Evolutionary conservation across 2,329 filamentous ascomycete genomes (phyloP).

Genomic region (Trichoderma simmonsii): DNA sequence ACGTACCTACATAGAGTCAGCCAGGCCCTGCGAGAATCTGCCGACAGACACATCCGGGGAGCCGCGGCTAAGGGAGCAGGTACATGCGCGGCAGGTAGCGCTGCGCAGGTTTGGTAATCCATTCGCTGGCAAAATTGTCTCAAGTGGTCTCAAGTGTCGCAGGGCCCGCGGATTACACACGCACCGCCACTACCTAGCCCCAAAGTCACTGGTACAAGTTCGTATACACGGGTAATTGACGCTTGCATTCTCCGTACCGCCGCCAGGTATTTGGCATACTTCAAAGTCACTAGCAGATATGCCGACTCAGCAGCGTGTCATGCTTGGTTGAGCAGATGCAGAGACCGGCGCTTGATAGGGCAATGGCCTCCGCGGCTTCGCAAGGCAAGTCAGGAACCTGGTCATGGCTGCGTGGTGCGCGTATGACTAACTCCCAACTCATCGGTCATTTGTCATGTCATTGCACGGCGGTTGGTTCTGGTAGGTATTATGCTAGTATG

Average conservation of each 20-base stretch:
- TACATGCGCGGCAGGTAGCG: background rate
- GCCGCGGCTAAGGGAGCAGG: constrained; percentile 1
- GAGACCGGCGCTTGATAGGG: background rate
- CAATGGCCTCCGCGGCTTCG: background rate
- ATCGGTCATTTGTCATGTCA: constrained; percentile 5
- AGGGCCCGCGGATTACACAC: background rate
- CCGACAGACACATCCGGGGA: constrained; percentile 9
- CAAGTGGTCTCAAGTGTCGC: background rate
- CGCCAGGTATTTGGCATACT: background rate
- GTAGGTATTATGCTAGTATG: background rate
- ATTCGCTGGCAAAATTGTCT: background rate
- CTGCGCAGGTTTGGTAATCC: background rate
- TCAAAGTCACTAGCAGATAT: background rate
- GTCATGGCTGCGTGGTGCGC: background rate
- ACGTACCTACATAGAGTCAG: background rate
- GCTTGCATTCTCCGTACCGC: background rate
- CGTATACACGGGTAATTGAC: background rate
- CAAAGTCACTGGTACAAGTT: background rate
- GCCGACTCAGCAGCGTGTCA: background rate
- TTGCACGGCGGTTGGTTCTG: no score
- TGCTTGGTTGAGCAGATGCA: background rate
- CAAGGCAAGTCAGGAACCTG: background rate
- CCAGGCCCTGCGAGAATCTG: constrained; percentile 1
- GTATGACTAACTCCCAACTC: constrained; percentile 4
- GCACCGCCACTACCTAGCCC: background rate